Conservation (phyloP, 75 land plant genomes). For the Gnetum montanum region DNA sequence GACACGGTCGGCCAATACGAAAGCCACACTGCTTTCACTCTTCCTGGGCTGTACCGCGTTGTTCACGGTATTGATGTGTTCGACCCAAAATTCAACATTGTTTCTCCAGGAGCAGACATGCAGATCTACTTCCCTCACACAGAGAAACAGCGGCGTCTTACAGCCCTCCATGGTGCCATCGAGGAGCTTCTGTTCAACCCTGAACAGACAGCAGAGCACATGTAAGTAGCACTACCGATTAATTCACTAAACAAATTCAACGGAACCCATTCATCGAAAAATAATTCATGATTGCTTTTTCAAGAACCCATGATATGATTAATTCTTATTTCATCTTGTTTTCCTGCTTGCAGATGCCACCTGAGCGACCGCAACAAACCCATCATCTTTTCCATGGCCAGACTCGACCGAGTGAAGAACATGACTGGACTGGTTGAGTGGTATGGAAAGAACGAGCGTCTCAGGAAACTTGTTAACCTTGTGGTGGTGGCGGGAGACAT, state of each 20-base stretch:
- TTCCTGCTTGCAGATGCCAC: constrained; percentile 23
- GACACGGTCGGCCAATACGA: constrained; percentile 64
- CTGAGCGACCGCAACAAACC: constrained; percentile 47
- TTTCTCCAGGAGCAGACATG: constrained; percentile 63
- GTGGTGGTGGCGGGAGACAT: constrained; percentile 59
- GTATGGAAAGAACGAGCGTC: constrained; percentile 35
- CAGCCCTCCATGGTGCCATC: constrained; percentile 37
- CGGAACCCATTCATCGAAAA: no score
- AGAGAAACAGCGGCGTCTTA: constrained; percentile 40
- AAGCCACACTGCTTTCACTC: constrained; percentile 53
- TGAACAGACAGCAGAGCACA: constrained; percentile 35
- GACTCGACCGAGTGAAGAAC: constrained; percentile 62
- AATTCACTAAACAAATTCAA: no score
- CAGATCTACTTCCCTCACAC: constrained; percentile 49
- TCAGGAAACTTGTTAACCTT: constrained; percentile 48
- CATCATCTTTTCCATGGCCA: constrained; percentile 69
- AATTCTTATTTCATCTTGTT: neutral
- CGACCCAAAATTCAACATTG: constrained; percentile 77
- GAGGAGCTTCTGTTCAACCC: constrained; percentile 41
- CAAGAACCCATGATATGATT: no score
- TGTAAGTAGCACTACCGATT: constrained; percentile 31
- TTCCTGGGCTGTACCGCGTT: constrained; percentile 62
- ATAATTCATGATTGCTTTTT: no score
- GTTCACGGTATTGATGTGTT: constrained; percentile 70
- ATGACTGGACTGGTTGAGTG: constrained; percentile 56